phyloP scores from a whole-genome alignment of 768 basidiomycete species.

The Boletus rubescentipes region DNA sequence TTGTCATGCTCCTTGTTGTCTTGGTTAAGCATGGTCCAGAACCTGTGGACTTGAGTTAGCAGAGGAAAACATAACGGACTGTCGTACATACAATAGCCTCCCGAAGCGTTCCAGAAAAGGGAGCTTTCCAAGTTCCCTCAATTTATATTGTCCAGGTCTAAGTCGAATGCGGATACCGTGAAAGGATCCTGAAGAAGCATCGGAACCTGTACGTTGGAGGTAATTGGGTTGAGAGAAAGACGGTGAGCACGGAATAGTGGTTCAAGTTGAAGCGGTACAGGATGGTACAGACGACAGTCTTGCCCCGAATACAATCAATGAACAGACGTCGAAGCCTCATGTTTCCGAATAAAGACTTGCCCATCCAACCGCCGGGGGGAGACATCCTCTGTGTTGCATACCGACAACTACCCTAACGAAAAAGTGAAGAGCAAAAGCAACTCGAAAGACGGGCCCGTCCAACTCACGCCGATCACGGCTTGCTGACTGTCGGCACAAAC shows the following conservation, averaged over 20 bases:
- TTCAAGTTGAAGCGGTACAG: neutral
- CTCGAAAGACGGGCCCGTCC: too few species aligned
- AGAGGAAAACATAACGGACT: neutral
- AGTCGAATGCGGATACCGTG: neutral
- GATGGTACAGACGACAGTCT: neutral
- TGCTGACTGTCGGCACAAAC: too few species aligned
- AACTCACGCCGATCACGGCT: too few species aligned
- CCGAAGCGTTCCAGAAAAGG: neutral
- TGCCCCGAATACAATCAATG: too few species aligned
- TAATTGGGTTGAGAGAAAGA: neutral
- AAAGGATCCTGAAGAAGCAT: neutral
- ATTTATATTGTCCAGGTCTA: neutral
- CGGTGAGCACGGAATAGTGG: neutral
- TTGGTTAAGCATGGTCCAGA: neutral
- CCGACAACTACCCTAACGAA: too few species aligned
- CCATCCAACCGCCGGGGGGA: too few species aligned
- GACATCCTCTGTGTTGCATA: too few species aligned
- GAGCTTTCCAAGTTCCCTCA: neutral
- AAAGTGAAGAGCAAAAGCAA: too few species aligned
- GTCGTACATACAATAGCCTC: neutral
- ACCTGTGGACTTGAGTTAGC: neutral
- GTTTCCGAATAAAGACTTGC: too few species aligned
- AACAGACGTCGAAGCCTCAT: too few species aligned
- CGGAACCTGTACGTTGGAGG: too few species aligned
- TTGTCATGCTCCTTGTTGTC: neutral